These are phyloP conservation scores for Trametes hirsuta DNA, from an alignment of 1,284 basidiomycete genomes.

Conservation along the genomic window DNA sequence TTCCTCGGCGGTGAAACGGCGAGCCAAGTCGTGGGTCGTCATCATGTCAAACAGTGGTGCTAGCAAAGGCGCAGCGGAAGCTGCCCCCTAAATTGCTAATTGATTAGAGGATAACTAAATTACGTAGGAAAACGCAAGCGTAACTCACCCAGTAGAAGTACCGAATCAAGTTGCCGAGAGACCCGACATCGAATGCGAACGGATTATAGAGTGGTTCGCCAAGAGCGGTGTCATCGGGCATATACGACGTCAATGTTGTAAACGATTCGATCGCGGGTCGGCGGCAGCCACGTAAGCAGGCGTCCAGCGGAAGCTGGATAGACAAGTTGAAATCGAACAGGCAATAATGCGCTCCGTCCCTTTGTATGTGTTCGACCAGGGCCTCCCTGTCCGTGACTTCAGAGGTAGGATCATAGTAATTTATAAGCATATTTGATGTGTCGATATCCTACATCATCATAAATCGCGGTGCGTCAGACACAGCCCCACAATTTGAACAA, in stretches of 20 bases:
- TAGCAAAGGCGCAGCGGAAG: neutral
- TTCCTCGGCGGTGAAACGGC: slow-evolving; percentile 8
- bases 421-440: neutral
- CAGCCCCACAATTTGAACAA: too few species aligned
- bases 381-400: neutral
- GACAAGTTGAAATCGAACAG: slow-evolving; percentile 15
- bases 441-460: slow-evolving; percentile 1
- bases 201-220: slow-evolving; percentile 9
- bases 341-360: neutral
- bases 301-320: neutral
- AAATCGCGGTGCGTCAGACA: neutral
- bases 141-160: neutral
- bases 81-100: neutral
- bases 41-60: slow-evolving; percentile 12
- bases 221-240: neutral
- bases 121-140: neutral
- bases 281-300: neutral
- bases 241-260: neutral
- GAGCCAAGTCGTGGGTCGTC: slow-evolving; percentile 7
- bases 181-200: slow-evolving; percentile 13
- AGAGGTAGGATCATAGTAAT: neutral
- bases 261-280: neutral
- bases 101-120: neutral
- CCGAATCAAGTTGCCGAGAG: slow-evolving; percentile 6
- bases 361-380: neutral